A percentile compares a stretch with the other conserved stretches of the same genome.
phyloP scores from a whole-genome alignment of 2,329 filamentous ascomycete genomes.

The Hymenoscyphus salicellus region DNA sequence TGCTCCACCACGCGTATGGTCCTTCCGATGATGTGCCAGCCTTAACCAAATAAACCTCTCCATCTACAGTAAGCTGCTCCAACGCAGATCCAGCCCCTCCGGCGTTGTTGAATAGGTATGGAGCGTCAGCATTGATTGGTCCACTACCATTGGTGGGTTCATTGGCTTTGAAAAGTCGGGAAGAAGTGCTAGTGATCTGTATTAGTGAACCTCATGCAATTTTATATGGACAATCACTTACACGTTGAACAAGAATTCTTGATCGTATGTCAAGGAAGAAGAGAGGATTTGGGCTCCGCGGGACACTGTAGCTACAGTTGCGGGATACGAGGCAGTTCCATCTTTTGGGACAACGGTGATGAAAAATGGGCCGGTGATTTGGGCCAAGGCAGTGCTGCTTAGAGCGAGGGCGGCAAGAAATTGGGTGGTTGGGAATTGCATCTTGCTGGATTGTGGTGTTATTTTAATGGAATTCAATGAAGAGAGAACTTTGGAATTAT shows the following conservation, averaged over 20 bases:
- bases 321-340: not conserved
- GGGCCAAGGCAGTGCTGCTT: not conserved
- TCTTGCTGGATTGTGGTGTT: not conserved
- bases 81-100: not conserved
- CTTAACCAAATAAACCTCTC: not conserved
- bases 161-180: not conserved
- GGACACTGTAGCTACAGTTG: not conserved
- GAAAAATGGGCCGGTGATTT: not conserved
- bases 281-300: not conserved
- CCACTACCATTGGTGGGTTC: not conserved
- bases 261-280: not conserved
- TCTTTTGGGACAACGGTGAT: not conserved
- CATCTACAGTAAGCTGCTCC: not conserved
- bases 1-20: not conserved
- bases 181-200: not conserved
- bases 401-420: not conserved
- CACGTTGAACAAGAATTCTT: not conserved
- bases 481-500: not conserved
- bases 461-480: not conserved
- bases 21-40: not conserved
- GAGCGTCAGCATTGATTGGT: not conserved
- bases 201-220: not conserved
- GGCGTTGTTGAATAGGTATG: not conserved
- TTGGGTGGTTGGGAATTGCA: not conserved
- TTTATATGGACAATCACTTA: not conserved